Evolutionary conservation across 2,329 filamentous ascomycete species (phyloP).

Genomic region (Colletotrichum magnum): DNA sequence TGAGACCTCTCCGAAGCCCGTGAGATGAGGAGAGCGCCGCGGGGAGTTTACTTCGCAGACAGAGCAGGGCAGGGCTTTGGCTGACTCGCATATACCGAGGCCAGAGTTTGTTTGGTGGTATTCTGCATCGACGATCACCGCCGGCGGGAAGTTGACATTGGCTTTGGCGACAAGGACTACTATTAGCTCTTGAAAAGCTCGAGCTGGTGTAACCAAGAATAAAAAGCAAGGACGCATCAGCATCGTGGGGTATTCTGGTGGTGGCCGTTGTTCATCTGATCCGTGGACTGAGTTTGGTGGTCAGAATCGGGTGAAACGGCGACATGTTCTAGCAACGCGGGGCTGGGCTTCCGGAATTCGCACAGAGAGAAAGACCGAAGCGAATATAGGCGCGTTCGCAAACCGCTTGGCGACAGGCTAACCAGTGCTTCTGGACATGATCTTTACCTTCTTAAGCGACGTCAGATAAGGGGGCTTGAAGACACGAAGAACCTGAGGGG

Average conservation of each 20-base stretch:
- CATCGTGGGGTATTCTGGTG: neutral
- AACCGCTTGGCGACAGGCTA: neutral
- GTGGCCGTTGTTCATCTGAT: conserved; percentile 22
- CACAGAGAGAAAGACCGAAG: neutral
- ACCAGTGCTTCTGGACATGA: conserved; percentile 5
- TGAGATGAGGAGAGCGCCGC: conserved; percentile 20
- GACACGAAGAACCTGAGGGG: neutral
- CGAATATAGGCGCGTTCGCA: conserved; percentile 2
- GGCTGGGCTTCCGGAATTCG: neutral
- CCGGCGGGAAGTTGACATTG: conserved; percentile 12
- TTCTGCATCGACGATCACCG: conserved; percentile 23
- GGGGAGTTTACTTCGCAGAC: neutral
- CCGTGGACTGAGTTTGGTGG: conserved; percentile 4
- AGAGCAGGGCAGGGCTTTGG: neutral
- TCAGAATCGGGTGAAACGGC: conserved; percentile 23
- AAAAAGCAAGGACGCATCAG: neutral
- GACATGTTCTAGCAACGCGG: conserved; percentile 1
- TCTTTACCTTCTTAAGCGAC: neutral
- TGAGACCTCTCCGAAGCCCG: neutral
- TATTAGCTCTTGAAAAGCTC: neutral
- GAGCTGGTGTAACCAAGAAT: neutral
- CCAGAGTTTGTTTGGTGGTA: conserved; percentile 8
- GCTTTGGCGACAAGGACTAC: neutral
- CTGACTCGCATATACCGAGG: conserved; percentile 22
- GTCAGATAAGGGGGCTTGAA: neutral